Evolutionary conservation across 106 monocot species (phyloP).

Genomic region (Phalaenopsis equestris): DNA sequence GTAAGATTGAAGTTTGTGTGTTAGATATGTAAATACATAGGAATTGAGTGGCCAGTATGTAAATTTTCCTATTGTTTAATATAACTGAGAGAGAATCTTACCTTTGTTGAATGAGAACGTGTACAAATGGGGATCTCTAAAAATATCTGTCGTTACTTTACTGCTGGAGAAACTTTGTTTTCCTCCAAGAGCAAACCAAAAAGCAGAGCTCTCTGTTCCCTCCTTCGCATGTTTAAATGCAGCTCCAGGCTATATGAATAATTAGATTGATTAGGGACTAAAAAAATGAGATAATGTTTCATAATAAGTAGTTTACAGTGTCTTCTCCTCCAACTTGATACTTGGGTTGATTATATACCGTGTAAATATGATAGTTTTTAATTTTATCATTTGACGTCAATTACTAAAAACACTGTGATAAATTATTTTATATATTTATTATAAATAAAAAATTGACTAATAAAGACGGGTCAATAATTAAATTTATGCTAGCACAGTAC

Average conservation of each 20-base stretch:
- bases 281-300: background rate
- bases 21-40: too few species aligned
- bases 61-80: background rate
- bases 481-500: background rate
- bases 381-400: too few species aligned
- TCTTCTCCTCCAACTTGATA: background rate
- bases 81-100: constrained; percentile 11
- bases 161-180: constrained; percentile 73
- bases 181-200: constrained; percentile 98
- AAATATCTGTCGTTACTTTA: constrained; percentile 45
- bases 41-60: too few species aligned
- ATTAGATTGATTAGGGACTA: too few species aligned
- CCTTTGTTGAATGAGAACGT: constrained; percentile 69
- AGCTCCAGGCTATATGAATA: constrained; percentile 52
- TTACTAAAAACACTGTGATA: too few species aligned
- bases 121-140: constrained; percentile 94
- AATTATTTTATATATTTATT: too few species aligned
- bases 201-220: constrained; percentile 96
- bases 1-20: too few species aligned
- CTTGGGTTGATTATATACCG: background rate
- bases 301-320: background rate
- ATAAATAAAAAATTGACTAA: too few species aligned
- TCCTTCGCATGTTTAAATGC: constrained; percentile 80
- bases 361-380: too few species aligned
- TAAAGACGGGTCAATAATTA: background rate